phyloP scores from a whole-genome alignment of 495 filamentous ascomycete genomes.

The Rusavskia elegans region DNA sequence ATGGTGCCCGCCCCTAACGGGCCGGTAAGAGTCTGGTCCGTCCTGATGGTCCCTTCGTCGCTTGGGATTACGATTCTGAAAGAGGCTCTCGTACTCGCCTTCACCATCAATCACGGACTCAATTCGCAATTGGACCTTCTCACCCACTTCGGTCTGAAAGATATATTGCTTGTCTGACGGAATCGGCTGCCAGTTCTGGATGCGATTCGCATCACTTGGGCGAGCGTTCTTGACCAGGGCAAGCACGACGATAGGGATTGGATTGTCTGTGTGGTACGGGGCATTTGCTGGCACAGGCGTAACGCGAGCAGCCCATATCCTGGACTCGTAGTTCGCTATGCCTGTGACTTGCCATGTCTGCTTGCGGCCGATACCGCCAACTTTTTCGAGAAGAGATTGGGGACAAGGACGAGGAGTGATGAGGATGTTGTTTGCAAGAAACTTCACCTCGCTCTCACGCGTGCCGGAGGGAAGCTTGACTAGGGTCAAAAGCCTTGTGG shows the following conservation, averaged over 20 bases:
- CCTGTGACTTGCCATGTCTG: slow-evolving; percentile 72
- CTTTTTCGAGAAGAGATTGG: slow-evolving; percentile 51
- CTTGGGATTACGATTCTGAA: slow-evolving; percentile 38
- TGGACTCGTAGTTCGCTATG: slow-evolving; percentile 55
- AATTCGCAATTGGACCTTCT: slow-evolving; percentile 69
- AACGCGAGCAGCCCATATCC: slow-evolving; percentile 73
- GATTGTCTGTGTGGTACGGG: slow-evolving; percentile 57
- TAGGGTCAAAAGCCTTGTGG: slow-evolving; percentile 50
- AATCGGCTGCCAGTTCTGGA: slow-evolving; percentile 71
- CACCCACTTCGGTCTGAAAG: slow-evolving; percentile 69
- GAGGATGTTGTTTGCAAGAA: slow-evolving; percentile 78
- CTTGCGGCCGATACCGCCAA: slow-evolving; percentile 71
- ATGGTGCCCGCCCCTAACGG: slow-evolving; percentile 8
- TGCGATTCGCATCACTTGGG: slow-evolving; percentile 65
- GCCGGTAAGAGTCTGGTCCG: not conserved
- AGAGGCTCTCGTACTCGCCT: slow-evolving; percentile 40
- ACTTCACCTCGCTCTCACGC: slow-evolving; percentile 51
- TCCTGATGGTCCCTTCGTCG: slow-evolving; percentile 38
- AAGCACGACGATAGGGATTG: slow-evolving; percentile 57
- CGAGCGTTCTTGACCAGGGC: slow-evolving; percentile 54
- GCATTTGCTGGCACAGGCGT: slow-evolving; percentile 50
- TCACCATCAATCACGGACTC: slow-evolving; percentile 47
- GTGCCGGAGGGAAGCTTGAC: slow-evolving; percentile 42
- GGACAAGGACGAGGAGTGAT: slow-evolving; percentile 64
- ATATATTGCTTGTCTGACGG: slow-evolving; percentile 45